These are phyloP conservation scores for Amanita jacksonii DNA, from an alignment of 768 basidiomycete species.

Conservation along the genomic window DNA sequence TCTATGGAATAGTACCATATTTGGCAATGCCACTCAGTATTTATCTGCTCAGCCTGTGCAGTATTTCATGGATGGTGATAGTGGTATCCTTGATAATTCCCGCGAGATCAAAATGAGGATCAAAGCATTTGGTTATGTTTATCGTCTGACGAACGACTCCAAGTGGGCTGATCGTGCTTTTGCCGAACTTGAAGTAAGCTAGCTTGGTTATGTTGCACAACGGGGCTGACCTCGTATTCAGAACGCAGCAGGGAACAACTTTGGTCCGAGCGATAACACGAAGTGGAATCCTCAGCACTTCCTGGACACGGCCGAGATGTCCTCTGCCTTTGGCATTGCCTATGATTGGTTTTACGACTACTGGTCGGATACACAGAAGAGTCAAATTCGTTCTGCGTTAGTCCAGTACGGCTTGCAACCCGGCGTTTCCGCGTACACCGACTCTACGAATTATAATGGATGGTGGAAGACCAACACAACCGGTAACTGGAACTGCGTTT, in stretches of 20 bases:
- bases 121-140: constrained; percentile 90
- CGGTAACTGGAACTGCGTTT: constrained; percentile 99
- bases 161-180: constrained; percentile 84
- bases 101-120: constrained; percentile 84
- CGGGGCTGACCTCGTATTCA: constrained; percentile 16
- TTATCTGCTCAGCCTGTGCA: constrained; percentile 48
- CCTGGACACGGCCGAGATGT: constrained; percentile 87
- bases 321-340: constrained; percentile 81
- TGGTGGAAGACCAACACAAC: constrained; percentile 73
- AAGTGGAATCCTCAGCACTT: constrained; percentile 90
- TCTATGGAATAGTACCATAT: constrained; percentile 87
- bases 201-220: not conserved
- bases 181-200: constrained; percentile 69
- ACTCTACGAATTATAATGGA: constrained; percentile 29
- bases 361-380: constrained; percentile 68
- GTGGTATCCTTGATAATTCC: constrained; percentile 87
- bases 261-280: constrained; percentile 48
- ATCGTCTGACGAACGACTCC: constrained; percentile 85
- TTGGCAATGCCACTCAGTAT: constrained; percentile 78
- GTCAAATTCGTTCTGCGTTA: constrained; percentile 59
- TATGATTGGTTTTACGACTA: constrained; percentile 95
- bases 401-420: constrained; percentile 67
- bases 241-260: constrained; percentile 73
- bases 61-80: constrained; percentile 73
- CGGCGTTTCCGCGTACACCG: constrained; percentile 48